Conservation (phyloP, 768 basidiomycete genomes). For the Udeniomyces megalosporus region DNA sequence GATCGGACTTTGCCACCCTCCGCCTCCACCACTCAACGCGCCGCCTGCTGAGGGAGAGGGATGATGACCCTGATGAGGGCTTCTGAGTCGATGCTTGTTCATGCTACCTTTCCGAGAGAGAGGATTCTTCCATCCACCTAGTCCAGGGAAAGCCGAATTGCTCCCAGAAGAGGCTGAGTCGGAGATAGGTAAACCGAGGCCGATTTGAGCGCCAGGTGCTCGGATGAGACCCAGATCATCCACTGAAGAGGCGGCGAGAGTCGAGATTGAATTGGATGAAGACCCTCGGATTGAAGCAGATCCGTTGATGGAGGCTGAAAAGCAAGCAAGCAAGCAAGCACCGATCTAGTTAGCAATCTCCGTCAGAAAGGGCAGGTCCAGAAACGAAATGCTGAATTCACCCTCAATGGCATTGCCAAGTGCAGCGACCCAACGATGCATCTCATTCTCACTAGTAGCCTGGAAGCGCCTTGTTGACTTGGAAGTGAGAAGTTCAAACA, state of each 20-base stretch:
- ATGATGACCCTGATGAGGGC: neutral
- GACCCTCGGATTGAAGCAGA: conserved; percentile 10
- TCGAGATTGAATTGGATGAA: neutral
- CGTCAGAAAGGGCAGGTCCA: no score
- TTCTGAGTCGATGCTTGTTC: neutral
- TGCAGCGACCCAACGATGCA: conserved; percentile 14
- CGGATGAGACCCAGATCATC: conserved; percentile 10
- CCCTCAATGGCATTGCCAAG: conserved; percentile 12
- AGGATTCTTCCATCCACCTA: conserved; percentile 8
- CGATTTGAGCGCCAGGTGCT: neutral
- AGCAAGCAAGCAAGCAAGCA: no score
- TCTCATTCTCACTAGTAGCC: conserved; percentile 11
- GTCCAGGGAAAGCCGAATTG: neutral
- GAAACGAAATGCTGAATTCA: neutral
- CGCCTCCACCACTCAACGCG: neutral
- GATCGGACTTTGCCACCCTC: neutral
- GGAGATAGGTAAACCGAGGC: neutral
- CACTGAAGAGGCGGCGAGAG: neutral
- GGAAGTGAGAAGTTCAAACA: conserved; percentile 10
- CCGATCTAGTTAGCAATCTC: no score
- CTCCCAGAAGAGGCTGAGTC: neutral
- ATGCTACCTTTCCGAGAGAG: conserved; percentile 9
- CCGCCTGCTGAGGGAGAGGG: conserved; percentile 3
- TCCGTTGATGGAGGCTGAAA: conserved; percentile 14
- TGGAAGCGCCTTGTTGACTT: conserved; percentile 11